phyloP scores from a whole-genome alignment of 148 eudicot species.

The Linanthus parryae region DNA sequence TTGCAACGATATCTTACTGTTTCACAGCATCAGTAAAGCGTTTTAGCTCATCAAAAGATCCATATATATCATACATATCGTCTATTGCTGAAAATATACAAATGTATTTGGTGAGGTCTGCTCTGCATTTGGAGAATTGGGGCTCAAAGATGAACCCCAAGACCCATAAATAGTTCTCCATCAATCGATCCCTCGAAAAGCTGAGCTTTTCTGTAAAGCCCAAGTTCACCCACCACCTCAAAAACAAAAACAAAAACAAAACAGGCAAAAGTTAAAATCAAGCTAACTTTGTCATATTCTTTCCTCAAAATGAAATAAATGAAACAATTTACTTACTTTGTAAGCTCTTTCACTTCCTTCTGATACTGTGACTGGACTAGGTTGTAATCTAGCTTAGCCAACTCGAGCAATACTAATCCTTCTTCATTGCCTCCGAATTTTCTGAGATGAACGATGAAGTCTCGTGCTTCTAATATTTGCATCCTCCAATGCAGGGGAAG shows the following conservation, averaged over 20 bases:
- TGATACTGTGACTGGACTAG: slow-evolving; percentile 14
- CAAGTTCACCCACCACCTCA: slow-evolving; percentile 15
- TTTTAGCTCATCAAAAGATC: slow-evolving; percentile 12
- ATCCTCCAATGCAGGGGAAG: slow-evolving; percentile 1
- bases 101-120: slow-evolving; percentile 4
- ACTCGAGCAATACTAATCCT: too few relatives aligned
- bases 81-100: slow-evolving; percentile 10
- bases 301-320: not conserved
- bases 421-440: not conserved
- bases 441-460: not conserved
- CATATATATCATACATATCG: slow-evolving; percentile 13
- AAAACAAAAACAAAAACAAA: too few relatives aligned
- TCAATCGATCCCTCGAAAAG: slow-evolving; percentile 11
- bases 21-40: slow-evolving; percentile 13
- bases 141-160: slow-evolving; percentile 5
- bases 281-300: slow-evolving; percentile 6
- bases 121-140: slow-evolving; percentile 10
- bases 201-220: slow-evolving; percentile 5
- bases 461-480: too few relatives aligned
- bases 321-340: too few relatives aligned
- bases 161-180: slow-evolving; percentile 16
- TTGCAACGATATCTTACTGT: too few relatives aligned
- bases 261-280: not conserved
- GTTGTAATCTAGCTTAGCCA: slow-evolving; percentile 17
- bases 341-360: too few relatives aligned